Evolutionary conservation across 2,329 filamentous ascomycete genomes (phyloP), one percentile per base, ranked within the genome.

Genomic region (Pseudogymnoascus sp.): DNA sequence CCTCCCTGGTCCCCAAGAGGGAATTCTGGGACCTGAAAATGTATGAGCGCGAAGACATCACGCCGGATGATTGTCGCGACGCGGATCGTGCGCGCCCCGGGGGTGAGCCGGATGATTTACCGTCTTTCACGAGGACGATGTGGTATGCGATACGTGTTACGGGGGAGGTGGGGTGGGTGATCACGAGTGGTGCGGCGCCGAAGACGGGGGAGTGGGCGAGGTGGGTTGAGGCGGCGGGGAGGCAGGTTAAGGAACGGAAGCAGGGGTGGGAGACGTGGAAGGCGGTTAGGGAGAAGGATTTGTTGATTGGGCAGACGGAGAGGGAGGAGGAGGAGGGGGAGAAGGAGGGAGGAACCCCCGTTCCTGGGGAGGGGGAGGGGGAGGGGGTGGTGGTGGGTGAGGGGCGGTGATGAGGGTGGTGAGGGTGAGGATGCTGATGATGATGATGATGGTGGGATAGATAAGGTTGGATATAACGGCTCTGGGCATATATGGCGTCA

Each of bases 141-240:
- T 86, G 83, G 83, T 83, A 78, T 66, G 82, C 81, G 1, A 83
- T 86, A 56, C 76, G 79, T 11, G 80, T 82, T 68, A 84, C 83
- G 0, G 71, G 77, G 68, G 74, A 74, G 23, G 80, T 75, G 0
- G 78, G 77, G 3, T 87, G 84, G 84, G 79, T 83, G 2, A 73
- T 74, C 63, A 75, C 77, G 42, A 79, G 77, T 59, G 78, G 80
- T 11, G 79, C 81, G 0, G 80, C 82, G 0, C 83, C 84, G 0
- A 71, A 71, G 10, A 84, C 83, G 0, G 68, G 73, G 0, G 75
- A 80, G 64, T 86, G 84, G 83, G 75, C 76, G 53, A 66, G 72
- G 62, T 86, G 84, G 84, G 74, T 86, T 5, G 67, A 69, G 1
- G 44, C 44, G 1, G 44, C 44, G 2, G 21, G 25, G 44, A 14